These are phyloP conservation scores for Ustilago loliicola DNA, from an alignment of 1,284 basidiomycete genomes.

Conservation along the genomic window DNA sequence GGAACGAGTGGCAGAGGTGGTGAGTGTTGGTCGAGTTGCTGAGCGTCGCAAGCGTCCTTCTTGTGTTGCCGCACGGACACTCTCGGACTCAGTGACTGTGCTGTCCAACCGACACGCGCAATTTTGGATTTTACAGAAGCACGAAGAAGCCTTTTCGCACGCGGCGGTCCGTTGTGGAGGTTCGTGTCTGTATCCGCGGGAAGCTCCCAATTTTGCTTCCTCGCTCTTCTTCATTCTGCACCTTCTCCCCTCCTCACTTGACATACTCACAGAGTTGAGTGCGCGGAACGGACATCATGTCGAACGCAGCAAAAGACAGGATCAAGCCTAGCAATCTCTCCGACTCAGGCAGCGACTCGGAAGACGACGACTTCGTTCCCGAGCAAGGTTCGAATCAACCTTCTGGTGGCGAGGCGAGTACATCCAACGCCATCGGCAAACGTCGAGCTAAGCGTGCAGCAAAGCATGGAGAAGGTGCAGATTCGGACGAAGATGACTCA, in stretches of 20 bases:
- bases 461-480: not conserved
- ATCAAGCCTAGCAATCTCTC: not conserved
- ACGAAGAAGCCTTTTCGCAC: not conserved
- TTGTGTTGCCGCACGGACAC: conserved; percentile 1
- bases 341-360: conserved; percentile 26
- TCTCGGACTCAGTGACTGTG: not conserved
- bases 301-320: not conserved
- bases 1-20: not conserved
- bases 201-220: not conserved
- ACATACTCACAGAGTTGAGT: no score
- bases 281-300: not conserved
- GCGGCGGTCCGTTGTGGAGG: conserved; percentile 1
- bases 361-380: conserved; percentile 48
- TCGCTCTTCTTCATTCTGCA: not conserved
- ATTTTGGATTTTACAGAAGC: not conserved
- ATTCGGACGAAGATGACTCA: conserved; percentile 16
- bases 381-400: not conserved
- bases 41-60: conserved; percentile 12
- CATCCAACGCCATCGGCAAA: not conserved
- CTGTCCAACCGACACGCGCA: not conserved
- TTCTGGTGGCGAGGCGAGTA: not conserved
- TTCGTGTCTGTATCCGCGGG: conserved; percentile 1
- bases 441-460: not conserved
- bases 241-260: no score
- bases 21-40: not conserved